Evolutionary conservation across 768 basidiomycete genomes (phyloP).

Genomic region (Pisolithus marmoratus): DNA sequence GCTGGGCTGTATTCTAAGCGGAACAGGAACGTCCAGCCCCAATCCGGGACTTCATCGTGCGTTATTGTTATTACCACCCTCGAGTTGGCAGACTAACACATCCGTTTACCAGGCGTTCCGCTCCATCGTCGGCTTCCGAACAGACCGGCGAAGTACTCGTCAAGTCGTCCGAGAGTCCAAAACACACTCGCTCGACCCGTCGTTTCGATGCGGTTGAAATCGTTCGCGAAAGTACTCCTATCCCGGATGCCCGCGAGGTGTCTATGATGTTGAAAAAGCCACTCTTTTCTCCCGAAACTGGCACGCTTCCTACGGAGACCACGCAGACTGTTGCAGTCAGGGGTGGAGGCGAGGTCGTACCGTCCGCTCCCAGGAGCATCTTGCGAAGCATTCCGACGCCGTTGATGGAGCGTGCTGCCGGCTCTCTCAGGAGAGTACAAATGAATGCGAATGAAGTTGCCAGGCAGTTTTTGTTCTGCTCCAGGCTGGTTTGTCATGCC

Average conservation of each 20-base stretch:
- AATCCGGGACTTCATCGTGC: constrained; percentile 5
- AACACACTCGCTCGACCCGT: constrained; percentile 16
- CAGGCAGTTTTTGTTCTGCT: constrained; percentile 14
- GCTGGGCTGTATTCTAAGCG: constrained; percentile 44
- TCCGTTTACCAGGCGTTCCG: constrained; percentile 8
- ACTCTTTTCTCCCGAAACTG: constrained; percentile 33
- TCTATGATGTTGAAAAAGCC: constrained; percentile 47
- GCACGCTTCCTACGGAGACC: neutral
- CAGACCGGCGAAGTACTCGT: constrained; percentile 9
- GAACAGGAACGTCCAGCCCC: constrained; percentile 29
- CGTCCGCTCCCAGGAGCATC: constrained; percentile 25
- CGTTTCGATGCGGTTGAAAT: constrained; percentile 16
- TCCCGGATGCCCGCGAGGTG: constrained; percentile 44
- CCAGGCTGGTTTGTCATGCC: constrained; percentile 21
- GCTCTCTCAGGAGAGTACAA: constrained; percentile 18
- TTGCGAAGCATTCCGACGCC: constrained; percentile 18
- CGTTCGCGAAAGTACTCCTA: constrained; percentile 40
- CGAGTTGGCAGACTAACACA: neutral
- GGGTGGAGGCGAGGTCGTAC: constrained; percentile 9
- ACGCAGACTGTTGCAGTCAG: constrained; percentile 8
- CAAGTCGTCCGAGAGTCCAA: constrained; percentile 13
- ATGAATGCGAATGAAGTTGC: constrained; percentile 14
- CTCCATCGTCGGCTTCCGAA: constrained; percentile 13
- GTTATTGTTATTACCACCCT: constrained; percentile 1
- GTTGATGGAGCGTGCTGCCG: constrained; percentile 14